A percentile compares a stretch with the other conserved stretches of the same genome.
phyloP scores from a whole-genome alignment of 1,284 basidiomycete species.

The Pseudozyma tsukubaensis region DNA sequence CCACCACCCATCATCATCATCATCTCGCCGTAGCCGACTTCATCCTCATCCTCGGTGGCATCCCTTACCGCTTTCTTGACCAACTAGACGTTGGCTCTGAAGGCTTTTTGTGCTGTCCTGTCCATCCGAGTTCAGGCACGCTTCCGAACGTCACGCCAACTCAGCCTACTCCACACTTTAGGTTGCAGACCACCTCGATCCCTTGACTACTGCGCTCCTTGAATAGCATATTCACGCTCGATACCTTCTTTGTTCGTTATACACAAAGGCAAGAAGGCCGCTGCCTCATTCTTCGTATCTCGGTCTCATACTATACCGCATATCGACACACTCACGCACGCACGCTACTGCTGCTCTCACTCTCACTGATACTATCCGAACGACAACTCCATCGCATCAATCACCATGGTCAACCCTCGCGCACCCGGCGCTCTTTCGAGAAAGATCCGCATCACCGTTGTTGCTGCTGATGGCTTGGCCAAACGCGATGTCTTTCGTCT shows the following conservation, averaged over 20 bases:
- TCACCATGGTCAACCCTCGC: constrained; percentile 62
- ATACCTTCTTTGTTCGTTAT: no score
- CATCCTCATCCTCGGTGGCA: constrained; percentile 1
- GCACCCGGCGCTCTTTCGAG: constrained; percentile 55
- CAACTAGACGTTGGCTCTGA: no score
- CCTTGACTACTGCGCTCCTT: no score
- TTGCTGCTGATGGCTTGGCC: constrained; percentile 66
- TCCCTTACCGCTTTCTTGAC: neutral
- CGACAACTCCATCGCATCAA: neutral
- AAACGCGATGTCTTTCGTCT: constrained; percentile 74
- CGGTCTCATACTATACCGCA: no score
- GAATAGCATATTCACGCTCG: no score
- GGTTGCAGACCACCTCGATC: neutral
- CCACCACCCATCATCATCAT: neutral
- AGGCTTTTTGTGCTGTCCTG: neutral
- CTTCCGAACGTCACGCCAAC: neutral
- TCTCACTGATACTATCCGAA: neutral
- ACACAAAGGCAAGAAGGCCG: no score
- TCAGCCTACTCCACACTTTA: neutral
- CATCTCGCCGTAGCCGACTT: neutral
- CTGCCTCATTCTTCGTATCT: no score
- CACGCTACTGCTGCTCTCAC: neutral
- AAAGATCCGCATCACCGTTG: constrained; percentile 67
- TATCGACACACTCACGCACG: no score
- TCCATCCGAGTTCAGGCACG: neutral